Evolutionary conservation across 768 basidiomycete species (phyloP).

Genomic region (Filobasidium wieringae): DNA sequence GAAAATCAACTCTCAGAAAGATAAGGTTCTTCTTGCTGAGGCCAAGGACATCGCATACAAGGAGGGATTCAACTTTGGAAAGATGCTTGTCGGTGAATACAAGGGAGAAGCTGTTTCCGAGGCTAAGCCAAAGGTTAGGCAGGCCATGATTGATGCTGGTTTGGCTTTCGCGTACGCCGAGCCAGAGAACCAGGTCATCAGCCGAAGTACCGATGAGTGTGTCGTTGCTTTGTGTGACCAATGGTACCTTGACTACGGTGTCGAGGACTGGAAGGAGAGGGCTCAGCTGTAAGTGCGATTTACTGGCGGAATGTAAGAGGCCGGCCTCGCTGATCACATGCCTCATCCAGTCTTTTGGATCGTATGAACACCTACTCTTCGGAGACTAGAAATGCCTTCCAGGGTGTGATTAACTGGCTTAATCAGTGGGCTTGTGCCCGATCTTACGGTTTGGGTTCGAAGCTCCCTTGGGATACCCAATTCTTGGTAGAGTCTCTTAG

Average conservation of each 20-base stretch:
- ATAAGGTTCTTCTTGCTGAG: conserved; percentile 80
- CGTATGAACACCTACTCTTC: conserved; percentile 78
- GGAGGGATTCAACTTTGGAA: conserved; percentile 92
- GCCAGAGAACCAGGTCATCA: conserved; percentile 81
- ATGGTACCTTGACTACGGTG: conserved; percentile 98
- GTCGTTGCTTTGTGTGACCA: conserved; percentile 97
- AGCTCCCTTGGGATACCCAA: conserved; percentile 89
- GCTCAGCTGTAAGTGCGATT: conserved; percentile 57
- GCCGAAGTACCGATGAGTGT: conserved; percentile 89
- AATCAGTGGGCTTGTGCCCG: conserved; percentile 99
- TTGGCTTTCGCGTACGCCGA: conserved; percentile 86
- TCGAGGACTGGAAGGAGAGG: conserved; percentile 71
- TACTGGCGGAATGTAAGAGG: background rate
- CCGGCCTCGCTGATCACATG: background rate
- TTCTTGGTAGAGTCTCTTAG: conserved; percentile 94
- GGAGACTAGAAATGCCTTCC: conserved; percentile 89
- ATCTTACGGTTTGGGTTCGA: conserved; percentile 88
- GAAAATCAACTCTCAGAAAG: conserved; percentile 92
- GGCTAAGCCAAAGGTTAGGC: conserved; percentile 79
- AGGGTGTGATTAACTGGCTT: conserved; percentile 84
- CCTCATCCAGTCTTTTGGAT: conserved; percentile 52
- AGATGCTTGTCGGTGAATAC: conserved; percentile 82
- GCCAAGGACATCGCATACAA: conserved; percentile 98
- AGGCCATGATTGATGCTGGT: conserved; percentile 63
- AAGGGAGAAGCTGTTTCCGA: conserved; percentile 79